These are phyloP conservation scores for Fusarium sp. DNA, from an alignment of 2,329 filamentous ascomycete genomes.

Conservation along the genomic window DNA sequence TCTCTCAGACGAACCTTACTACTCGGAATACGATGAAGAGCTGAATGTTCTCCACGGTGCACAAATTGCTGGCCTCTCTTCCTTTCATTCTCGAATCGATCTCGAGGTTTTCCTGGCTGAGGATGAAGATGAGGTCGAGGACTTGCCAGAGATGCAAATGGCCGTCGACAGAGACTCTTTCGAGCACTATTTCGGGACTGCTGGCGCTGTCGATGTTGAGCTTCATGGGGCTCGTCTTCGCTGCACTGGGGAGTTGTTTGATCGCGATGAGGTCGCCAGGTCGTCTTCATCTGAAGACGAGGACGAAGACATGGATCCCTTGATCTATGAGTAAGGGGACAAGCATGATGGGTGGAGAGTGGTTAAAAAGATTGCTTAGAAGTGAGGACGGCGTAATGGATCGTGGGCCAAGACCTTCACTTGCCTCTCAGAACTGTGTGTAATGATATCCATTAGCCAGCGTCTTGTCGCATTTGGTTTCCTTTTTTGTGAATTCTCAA, in stretches of 20 bases:
- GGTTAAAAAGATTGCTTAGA: neutral
- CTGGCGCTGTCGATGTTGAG: conserved; percentile 45
- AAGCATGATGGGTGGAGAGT: too few species aligned
- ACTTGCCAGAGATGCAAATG: conserved; percentile 48
- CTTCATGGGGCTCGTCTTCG: conserved; percentile 36
- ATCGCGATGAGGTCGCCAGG: conserved; percentile 15
- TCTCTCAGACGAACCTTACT: conserved; percentile 32
- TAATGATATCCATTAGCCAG: neutral
- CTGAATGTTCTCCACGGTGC: conserved; percentile 46
- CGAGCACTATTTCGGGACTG: conserved; percentile 37
- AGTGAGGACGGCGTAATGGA: neutral
- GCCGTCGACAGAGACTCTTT: conserved; percentile 45
- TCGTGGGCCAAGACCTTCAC: neutral
- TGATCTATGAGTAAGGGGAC: neutral
- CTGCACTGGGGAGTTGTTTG: conserved; percentile 34
- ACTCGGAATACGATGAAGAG: conserved; percentile 30
- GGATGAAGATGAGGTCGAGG: conserved; percentile 40
- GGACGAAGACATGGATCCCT: neutral
- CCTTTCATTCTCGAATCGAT: conserved; percentile 31
- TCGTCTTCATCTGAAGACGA: neutral
- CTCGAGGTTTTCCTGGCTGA: conserved; percentile 47
- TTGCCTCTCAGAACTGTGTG: neutral
- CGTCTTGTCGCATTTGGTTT: neutral
- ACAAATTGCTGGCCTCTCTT: conserved; percentile 31
- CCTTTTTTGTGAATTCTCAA: neutral